A percentile compares a stretch with the other conserved stretches of the same genome.
Evolutionary conservation across 176 grass and related monocot species (phyloP).

Genomic region (Carex scoparia): DNA sequence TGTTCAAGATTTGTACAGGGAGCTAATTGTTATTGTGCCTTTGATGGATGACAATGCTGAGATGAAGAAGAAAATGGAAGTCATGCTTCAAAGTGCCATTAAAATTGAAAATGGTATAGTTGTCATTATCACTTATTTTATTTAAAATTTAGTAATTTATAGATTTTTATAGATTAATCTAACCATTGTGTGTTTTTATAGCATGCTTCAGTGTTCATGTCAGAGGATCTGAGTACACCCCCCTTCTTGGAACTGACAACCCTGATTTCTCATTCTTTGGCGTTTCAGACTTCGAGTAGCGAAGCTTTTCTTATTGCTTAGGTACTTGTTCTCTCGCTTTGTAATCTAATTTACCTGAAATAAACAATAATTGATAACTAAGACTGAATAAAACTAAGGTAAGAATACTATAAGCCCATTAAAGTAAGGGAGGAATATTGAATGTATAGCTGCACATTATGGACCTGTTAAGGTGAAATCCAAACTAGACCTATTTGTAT

Average conservation of each 20-base stretch:
- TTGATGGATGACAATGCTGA: constrained; percentile 89
- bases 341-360: background rate
- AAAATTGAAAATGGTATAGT: constrained; percentile 98
- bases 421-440: background rate
- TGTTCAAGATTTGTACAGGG: constrained; percentile 87
- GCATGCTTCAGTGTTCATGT: constrained; percentile 98
- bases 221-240: constrained; percentile 88
- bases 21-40: constrained; percentile 78
- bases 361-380: background rate
- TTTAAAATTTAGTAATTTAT: background rate
- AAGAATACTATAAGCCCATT: background rate
- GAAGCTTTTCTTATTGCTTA: constrained; percentile 12
- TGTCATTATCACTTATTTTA: constrained; percentile 18
- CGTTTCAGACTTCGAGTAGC: constrained; percentile 45
- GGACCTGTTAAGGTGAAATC: background rate
- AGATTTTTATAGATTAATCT: constrained; percentile 12
- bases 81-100: constrained; percentile 84
- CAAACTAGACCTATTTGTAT: background rate
- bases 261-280: constrained; percentile 62
- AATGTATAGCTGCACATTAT: background rate
- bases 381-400: background rate
- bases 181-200: constrained; percentile 24
- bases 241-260: constrained; percentile 59
- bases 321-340: background rate
- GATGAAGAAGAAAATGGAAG: constrained; percentile 99